Evolutionary conservation across 345 rosid species (phyloP).

Genomic region (Lepidium aucheri): DNA sequence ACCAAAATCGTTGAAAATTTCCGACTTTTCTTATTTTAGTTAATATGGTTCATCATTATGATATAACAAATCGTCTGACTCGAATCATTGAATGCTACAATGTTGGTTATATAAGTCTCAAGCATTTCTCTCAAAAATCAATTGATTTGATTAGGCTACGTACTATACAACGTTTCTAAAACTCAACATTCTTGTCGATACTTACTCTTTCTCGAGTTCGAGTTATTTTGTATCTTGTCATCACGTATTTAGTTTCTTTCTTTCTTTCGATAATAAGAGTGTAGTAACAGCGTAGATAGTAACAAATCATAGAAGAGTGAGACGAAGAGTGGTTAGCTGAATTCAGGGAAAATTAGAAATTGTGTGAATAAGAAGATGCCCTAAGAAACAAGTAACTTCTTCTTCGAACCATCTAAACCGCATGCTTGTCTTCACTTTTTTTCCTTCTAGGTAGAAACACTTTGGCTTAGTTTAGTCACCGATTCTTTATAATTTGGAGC

Average conservation of each 20-base stretch:
- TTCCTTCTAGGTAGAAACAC: background rate
- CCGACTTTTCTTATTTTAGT: too few relatives aligned
- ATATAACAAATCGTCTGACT: too few relatives aligned
- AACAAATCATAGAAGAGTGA: background rate
- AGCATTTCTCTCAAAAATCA: background rate
- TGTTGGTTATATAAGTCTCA: background rate
- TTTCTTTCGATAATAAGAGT: too few relatives aligned
- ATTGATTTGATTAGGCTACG: background rate
- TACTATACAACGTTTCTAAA: background rate
- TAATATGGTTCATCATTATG: too few relatives aligned
- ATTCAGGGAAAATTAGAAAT: constrained; percentile 1
- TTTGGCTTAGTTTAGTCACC: background rate
- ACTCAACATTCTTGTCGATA: background rate
- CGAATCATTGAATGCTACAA: too few relatives aligned
- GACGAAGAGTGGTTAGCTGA: background rate
- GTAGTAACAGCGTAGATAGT: background rate
- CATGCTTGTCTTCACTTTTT: constrained; percentile 1
- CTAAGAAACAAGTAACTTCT: background rate
- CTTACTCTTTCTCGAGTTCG: too few relatives aligned
- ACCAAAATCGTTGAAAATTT: too few relatives aligned
- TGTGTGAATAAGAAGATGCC: constrained; percentile 17
- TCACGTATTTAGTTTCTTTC: too few relatives aligned
- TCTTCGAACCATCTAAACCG: constrained; percentile 11
- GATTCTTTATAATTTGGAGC: constrained; percentile 7
- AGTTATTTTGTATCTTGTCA: too few relatives aligned